These are phyloP conservation scores for Fusarium nurragi DNA, from an alignment of 2,329 filamentous ascomycete genomes.

Conservation along the genomic window DNA sequence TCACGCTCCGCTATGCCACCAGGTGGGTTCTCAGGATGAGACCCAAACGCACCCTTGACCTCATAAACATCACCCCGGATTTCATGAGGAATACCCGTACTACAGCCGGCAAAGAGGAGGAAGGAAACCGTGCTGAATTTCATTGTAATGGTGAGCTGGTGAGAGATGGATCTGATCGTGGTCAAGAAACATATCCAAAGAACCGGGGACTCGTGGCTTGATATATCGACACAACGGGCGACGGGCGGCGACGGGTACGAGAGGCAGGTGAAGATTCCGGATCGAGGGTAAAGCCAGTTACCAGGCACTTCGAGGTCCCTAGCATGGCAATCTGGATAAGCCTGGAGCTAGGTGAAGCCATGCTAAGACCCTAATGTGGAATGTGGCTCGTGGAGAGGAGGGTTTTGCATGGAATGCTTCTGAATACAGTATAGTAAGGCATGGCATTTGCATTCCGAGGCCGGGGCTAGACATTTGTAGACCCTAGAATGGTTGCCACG, in stretches of 20 bases:
- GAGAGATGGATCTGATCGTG: neutral
- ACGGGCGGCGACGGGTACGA: neutral
- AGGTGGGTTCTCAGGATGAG: constrained; percentile 7
- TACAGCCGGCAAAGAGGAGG: constrained; percentile 27
- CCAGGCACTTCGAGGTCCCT: constrained; percentile 24
- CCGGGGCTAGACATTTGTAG: constrained; percentile 14
- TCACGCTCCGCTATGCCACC: neutral
- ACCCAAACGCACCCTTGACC: neutral
- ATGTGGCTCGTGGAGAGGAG: constrained; percentile 23
- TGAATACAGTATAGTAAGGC: constrained; percentile 25
- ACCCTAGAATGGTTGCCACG: constrained; percentile 12
- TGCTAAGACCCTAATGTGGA: constrained; percentile 26
- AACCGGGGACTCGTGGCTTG: constrained; percentile 4
- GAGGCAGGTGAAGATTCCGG: constrained; percentile 12
- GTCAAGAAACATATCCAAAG: neutral
- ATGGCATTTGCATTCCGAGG: constrained; percentile 27
- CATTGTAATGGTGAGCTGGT: constrained; percentile 12
- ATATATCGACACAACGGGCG: constrained; percentile 33
- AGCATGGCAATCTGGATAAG: constrained; percentile 30
- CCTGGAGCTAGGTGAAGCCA: constrained; percentile 26
- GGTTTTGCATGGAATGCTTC: constrained; percentile 30
- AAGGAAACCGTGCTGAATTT: constrained; percentile 37
- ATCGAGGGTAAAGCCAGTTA: constrained; percentile 16
- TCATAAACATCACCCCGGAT: constrained; percentile 9
- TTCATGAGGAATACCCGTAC: constrained; percentile 28